Conservation (phyloP, 768 basidiomycete genomes). For the Tulasnella sp. region DNA sequence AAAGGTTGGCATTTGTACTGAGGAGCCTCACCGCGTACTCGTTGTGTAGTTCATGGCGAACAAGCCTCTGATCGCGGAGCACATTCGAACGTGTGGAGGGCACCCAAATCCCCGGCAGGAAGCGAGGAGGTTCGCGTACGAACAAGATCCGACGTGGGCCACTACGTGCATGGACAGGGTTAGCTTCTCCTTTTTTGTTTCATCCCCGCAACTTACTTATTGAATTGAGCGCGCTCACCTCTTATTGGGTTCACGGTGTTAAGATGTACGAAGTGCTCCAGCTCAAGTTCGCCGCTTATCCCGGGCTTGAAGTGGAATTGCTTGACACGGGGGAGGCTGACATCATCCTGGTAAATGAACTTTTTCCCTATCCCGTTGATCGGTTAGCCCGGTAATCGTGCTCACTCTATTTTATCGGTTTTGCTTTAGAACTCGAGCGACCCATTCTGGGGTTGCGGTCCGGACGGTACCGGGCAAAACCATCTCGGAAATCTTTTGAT, state of each 20-base stretch:
- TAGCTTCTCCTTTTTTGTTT: not conserved
- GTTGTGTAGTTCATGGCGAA: constrained; percentile 29
- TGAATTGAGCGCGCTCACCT: not conserved
- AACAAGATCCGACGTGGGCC: constrained; percentile 27
- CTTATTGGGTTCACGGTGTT: not conserved
- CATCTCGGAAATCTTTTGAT: not conserved
- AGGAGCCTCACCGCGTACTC: too few relatives aligned
- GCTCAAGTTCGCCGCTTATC: constrained; percentile 32
- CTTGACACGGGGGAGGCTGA: constrained; percentile 31
- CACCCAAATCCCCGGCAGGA: not conserved
- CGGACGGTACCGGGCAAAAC: not conserved
- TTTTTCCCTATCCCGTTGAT: not conserved
- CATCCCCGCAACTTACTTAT: not conserved
- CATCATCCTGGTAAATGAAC: constrained; percentile 29
- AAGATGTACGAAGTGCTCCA: constrained; percentile 32
- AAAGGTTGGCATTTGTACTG: not conserved
- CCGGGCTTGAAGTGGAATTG: constrained; percentile 24
- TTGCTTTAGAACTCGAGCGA: not conserved
- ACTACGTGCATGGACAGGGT: constrained; percentile 28
- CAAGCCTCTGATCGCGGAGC: constrained; percentile 31
- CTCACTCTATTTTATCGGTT: not conserved
- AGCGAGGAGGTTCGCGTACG: constrained; percentile 6
- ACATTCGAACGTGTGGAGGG: constrained; percentile 28
- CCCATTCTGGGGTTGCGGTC: not conserved
- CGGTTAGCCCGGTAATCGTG: too few relatives aligned